Evolutionary conservation across 305 asterid species (phyloP).

Genomic region (Euphrasia arctica): DNA sequence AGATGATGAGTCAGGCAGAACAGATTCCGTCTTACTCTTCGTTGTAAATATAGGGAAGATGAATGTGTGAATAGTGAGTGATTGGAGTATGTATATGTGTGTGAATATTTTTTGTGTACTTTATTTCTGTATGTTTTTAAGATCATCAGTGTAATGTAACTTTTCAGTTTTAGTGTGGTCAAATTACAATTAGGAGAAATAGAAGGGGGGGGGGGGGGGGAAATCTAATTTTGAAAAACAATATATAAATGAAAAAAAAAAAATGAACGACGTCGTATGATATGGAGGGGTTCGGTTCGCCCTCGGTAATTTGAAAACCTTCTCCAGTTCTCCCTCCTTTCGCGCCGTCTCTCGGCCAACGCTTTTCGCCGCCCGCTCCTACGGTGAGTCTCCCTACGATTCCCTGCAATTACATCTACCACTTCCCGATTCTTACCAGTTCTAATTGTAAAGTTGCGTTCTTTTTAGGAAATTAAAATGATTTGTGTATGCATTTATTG

Average conservation of each 20-base stretch:
- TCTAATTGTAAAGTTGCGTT: constrained; percentile 14
- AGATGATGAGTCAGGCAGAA: constrained; percentile 52
- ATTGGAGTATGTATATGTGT: not conserved
- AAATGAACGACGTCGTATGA: constrained; percentile 24
- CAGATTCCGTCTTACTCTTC: constrained; percentile 42
- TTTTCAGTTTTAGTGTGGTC: too few relatives aligned
- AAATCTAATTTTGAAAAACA: too few relatives aligned
- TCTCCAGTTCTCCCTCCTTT: constrained; percentile 23
- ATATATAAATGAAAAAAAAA: not conserved
- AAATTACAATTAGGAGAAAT: too few relatives aligned
- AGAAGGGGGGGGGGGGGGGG: not conserved
- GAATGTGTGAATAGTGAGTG: not conserved
- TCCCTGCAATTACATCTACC: constrained; percentile 22
- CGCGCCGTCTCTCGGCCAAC: constrained; percentile 61
- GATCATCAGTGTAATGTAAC: too few relatives aligned
- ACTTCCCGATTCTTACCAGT: constrained; percentile 20
- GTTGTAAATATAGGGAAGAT: not conserved
- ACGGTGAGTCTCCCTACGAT: constrained; percentile 38
- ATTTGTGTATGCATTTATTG: not conserved
- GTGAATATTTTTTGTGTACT: too few relatives aligned
- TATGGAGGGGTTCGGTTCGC: constrained; percentile 35
- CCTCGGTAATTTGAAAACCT: constrained; percentile 65
- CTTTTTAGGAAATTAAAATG: constrained; percentile 16
- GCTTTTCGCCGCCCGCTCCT: constrained; percentile 18
- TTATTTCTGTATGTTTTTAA: too few relatives aligned